Conservation (phyloP, 768 basidiomycete genomes). For the Hortiboletus campestris region DNA sequence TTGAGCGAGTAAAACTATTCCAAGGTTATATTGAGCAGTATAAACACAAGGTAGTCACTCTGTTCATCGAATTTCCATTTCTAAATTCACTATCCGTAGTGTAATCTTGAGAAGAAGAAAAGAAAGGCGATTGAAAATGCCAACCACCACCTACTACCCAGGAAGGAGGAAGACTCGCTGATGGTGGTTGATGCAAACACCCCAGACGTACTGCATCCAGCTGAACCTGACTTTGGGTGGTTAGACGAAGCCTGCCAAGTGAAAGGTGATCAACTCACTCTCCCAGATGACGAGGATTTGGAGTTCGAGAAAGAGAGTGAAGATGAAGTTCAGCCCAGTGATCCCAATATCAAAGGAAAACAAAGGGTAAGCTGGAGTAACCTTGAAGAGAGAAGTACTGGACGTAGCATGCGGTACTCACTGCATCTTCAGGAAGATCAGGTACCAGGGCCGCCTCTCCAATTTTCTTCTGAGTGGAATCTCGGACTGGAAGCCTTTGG, state of each 20-base stretch:
- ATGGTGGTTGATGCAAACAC: constrained; percentile 30
- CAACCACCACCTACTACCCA: constrained; percentile 1
- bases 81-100: constrained; percentile 12
- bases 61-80: background rate
- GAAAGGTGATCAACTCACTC: constrained; percentile 24
- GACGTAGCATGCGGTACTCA: constrained; percentile 3
- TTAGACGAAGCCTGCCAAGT: constrained; percentile 29
- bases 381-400: background rate
- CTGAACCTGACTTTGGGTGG: constrained; percentile 21
- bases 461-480: constrained; percentile 25
- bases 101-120: constrained; percentile 26
- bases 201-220: constrained; percentile 19
- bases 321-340: constrained; percentile 12
- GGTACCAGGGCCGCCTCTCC: background rate
- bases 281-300: constrained; percentile 12
- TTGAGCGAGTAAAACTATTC: constrained; percentile 24
- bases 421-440: constrained; percentile 2
- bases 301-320: constrained; percentile 18
- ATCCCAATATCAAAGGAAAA: constrained; percentile 1
- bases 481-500: constrained; percentile 9
- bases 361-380: constrained; percentile 4
- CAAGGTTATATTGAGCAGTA: constrained; percentile 19
- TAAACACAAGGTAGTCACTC: constrained; percentile 22
- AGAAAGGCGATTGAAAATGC: constrained; percentile 22
- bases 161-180: constrained; percentile 29